Base-by-base conservation (phyloP, 805 yeast species). In the Barnettozyma sp. region DNA sequence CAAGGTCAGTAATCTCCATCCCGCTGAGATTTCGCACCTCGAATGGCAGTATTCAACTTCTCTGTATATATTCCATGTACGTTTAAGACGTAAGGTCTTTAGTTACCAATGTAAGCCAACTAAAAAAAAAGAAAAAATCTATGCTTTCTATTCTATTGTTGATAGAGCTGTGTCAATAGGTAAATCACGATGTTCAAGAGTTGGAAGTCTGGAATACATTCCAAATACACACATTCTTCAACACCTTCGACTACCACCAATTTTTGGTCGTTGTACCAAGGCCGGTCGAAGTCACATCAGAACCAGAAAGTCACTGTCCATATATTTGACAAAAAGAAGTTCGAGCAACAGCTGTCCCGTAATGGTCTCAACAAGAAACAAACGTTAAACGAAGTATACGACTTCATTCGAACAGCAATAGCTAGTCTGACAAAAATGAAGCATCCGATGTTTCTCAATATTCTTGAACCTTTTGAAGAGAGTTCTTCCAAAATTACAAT, bases 391-490 rank as follows among this genome's bases (percentile, higher is more conserved):
- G 77, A 71, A 27, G 92, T 88, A 31, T 80, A 76, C 46, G 81
- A 75, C 29, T 66, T 80, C 15, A 62, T 92, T 33, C 71, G 76
- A 47, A 61, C 63, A 19, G 92, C 87, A 48, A 80, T 86, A 2
- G 61, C 74, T 16, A 79, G 81, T 43, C 61, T 88, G 52, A 75
- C 94, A 13, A 82, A 80, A 53, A 64, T 92, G 48, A 82, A 87
- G 46, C 99, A 92, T 56, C 98, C 99, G 0, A 79, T 86, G 44
- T 68, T 92, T 19, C 60, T 92, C 30, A 78, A 87, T 2, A 68
- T 92, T 3, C 73, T 84, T 24, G 98, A 94, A 55, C 95, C 94
- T 0, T 59, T 88, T 42, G 97, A 92, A 57, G 94, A 87, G 46
- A 82, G 90, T 24, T 79, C 80, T 45, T 71, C 73, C 45, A 73